Evolutionary conservation across 2,329 filamentous ascomycete species (phyloP), one percentile per base, ranked within the genome.

Genomic region (Fusarium dimerum): DNA sequence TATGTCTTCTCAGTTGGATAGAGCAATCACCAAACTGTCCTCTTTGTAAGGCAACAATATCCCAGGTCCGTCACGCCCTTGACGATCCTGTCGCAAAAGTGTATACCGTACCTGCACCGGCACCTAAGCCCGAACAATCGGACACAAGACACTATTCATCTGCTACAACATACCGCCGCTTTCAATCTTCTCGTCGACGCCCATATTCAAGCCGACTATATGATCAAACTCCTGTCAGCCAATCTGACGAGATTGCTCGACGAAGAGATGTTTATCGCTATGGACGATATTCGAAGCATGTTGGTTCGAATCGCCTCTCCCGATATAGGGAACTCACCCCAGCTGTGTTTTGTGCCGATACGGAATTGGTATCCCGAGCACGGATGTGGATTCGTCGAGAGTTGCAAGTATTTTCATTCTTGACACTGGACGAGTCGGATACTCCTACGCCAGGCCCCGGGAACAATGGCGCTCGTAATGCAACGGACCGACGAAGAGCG

Each of bases 1-100:
- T 90, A 12, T 97, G 92, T 70, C 81, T 96, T 6, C 73, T 87
- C 18, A 92, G 81, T 71, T 97, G 93, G 92, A 76, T 96, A 6
- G 81, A 91, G 61, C 78, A 88, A 57, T 82, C 83, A 10, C 78
- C 86, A 1, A 81, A 78, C 44, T 97, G 92, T 66, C 92, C 93
- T 16, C 77, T 97, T 47, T 97, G 92, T 82, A 86, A 86, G 56
- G 66, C 76, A 5, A 58, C 65, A 40, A 76, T 86, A 36, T 63
- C 68, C 6, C 77, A 81, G 18, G 84, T 96, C 44, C 81, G 85
- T 58, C 88, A 92, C 68, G 80, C 85, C 56, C 83, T 85, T 62
- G 70, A 71, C 16, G 59, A 65, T 15, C 75, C 80, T 17, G 72
- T 76, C 12, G 68, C 77, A 38, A 68, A 66, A n/a, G 62, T 57